Base-by-base conservation (phyloP, 768 basidiomycete genomes). In the Kwoniella sp. region DNA sequence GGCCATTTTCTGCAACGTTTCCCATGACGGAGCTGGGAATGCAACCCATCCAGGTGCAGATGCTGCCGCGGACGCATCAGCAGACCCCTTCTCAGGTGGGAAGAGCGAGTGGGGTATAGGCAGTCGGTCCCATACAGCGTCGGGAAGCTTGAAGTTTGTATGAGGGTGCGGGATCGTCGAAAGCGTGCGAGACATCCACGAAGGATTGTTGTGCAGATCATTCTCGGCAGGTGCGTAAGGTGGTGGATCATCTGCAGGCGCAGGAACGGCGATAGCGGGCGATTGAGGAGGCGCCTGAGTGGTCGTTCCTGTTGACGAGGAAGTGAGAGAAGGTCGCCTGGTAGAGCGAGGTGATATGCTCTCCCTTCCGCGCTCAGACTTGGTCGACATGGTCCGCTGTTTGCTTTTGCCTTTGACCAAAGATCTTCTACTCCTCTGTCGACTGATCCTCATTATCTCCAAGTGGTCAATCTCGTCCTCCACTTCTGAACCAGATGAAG, bases 1-100 rank as follows among this genome's bases (percentile, higher is more conserved):
- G 2, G 73, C 62, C 71, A 77, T 68, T 51, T 67, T 69, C 28
- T 67, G 58, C n/a, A 76, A 26, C 11, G 67, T 72, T 54, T 73
- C 76, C 76, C 76, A 77, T 2, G 76, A 75, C n/a, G 74, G 72
- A 0, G 70, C 58, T 13, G 76, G 73, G 47, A 77, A 59, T 2
- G 70, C 66, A 1, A 73, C 66, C 72, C 73, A 75, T 45, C 69
- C 72, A 13, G 70, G 63, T 1, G 65, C 45, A 11, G 41, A 22
- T 22, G 38, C 20, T 7, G 23, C 22, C 22, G 53, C 60, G 17
- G 55, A 13, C 29, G 47, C 23, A 11, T 30, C 31, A 4, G 30
- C 26, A 23, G 29, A 23, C 7, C 22, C 47, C 25, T 55, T 58
- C n/a, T 53, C 55, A 29, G 52, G 66, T 8, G 29, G 51, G 47